Conservation (phyloP, 2,329 filamentous ascomycete species). For the Clarireedia hainanense region DNA sequence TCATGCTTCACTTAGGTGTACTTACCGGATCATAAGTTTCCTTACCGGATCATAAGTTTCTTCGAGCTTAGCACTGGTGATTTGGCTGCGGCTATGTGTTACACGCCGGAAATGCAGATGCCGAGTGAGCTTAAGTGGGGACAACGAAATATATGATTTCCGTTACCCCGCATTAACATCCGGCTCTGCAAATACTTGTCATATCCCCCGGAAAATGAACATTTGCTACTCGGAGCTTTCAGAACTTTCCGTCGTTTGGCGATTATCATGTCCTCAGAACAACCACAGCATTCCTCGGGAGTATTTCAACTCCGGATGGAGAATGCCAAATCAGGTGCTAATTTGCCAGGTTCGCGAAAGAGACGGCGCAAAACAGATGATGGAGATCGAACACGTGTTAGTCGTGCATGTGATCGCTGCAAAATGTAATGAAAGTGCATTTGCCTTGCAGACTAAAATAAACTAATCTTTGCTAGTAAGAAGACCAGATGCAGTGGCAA, state of each 20-base stretch:
- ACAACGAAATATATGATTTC: too few species aligned
- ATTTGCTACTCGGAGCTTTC: too few species aligned
- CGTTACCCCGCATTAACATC: too few species aligned
- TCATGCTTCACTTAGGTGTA: not conserved
- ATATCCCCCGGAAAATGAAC: too few species aligned
- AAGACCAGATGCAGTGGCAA: conserved; percentile 36
- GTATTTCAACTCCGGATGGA: not conserved
- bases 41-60: too few species aligned
- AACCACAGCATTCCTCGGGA: not conserved
- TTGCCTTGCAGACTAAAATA: not conserved
- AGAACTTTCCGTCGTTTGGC: too few species aligned
- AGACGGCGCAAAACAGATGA: conserved; percentile 17
- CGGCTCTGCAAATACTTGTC: too few species aligned
- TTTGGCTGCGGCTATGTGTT: not conserved
- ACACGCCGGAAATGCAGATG: not conserved
- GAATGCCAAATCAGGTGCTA: not conserved
- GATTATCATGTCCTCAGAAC: not conserved
- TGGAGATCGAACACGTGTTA: conserved; percentile 30
- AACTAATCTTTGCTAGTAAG: conserved; percentile 22
- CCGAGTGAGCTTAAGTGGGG: too few species aligned
- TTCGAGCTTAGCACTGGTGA: not conserved
- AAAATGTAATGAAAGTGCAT: conserved; percentile 33
- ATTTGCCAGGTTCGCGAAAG: not conserved
- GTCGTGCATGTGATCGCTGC: conserved; percentile 40
- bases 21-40: not conserved